phyloP scores from a whole-genome alignment of 805 yeast species.

The Wickerhamiella galacta region DNA sequence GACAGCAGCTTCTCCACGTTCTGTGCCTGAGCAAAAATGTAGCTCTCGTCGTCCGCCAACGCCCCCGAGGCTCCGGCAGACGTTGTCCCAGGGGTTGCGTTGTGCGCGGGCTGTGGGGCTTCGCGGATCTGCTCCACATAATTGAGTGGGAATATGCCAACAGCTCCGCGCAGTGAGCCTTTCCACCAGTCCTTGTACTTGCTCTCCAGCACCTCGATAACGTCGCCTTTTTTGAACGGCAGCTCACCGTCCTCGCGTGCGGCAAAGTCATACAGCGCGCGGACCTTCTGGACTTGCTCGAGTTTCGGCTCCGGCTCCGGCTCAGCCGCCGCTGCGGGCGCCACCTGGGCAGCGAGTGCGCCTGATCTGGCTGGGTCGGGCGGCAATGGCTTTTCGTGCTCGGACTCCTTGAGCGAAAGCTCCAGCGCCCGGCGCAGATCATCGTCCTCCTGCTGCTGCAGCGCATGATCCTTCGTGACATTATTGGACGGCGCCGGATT shows the following conservation, averaged over 20 bases:
- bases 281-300: slow-evolving; percentile 31
- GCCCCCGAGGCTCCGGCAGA: slow-evolving; percentile 21
- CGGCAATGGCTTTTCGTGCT: slow-evolving; percentile 4
- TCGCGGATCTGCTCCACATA: slow-evolving; percentile 35
- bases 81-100: slow-evolving; percentile 58
- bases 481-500: too few species aligned
- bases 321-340: slow-evolving; percentile 2
- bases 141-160: slow-evolving; percentile 84
- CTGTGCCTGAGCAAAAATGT: slow-evolving; percentile 35
- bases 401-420: slow-evolving; percentile 11
- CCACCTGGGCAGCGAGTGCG: not conserved
- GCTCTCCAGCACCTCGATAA: slow-evolving; percentile 70
- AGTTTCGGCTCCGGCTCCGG: slow-evolving; percentile 1
- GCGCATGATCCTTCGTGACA: slow-evolving; percentile 27
- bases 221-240: slow-evolving; percentile 73
- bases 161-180: slow-evolving; percentile 64
- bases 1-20: slow-evolving; percentile 59
- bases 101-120: too few species aligned
- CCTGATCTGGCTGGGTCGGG: slow-evolving; percentile 4
- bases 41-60: slow-evolving; percentile 27
- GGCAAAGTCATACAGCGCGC: slow-evolving; percentile 68
- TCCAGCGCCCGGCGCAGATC: slow-evolving; percentile 15
- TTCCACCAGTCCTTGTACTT: slow-evolving; percentile 94
- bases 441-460: slow-evolving; percentile 43
- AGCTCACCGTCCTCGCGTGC: slow-evolving; percentile 76